Base-by-base conservation (phyloP, 192 early-diverging fungal genomes). In the Mortierella claussenii region DNA sequence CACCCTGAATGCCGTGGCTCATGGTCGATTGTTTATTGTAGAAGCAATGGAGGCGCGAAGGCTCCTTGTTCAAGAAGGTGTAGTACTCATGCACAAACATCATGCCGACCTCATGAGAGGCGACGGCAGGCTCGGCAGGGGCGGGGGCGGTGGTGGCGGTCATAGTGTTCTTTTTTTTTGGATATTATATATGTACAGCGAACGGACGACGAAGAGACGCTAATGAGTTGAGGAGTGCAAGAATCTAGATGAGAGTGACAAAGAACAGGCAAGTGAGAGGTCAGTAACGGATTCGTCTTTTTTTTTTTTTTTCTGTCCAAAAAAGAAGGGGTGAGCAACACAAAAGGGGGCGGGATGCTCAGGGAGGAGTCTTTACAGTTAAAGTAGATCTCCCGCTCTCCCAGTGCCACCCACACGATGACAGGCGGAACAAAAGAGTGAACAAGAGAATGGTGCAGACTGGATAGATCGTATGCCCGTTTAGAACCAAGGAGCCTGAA, bases 1-100 rank as follows among this genome's bases (percentile, higher is more conserved):
- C 90, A 30, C 94, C 94, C 83, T 97, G 95, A 37, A 83, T 79
- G 23, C 95, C 96, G 59, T 95, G 92, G 65, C 93, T 85, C 66
- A 90, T 91, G 28, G 81, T 86, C 12, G 95, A 96, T 62, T 93
- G 86, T 65, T 91, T 91, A 71, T 89, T 92, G 85, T 96, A 98
- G 81, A 96, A 97, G 65, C 81, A 86, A 83, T 96, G 91, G 24
- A 98, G 86, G 46, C 86, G 82, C 33, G 83, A 55, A 30, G 95
- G 95, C 17, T 93, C 88, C 65, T 89, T 90, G 86, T 94, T 94
- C 74, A 98, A 80, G 70, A 94, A 90, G 32, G 92, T 95, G 82
- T 98, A 98, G 80, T 96, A 98, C 74, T 97, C 90, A 73, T 92
- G 91, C 51, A 94, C 96, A 84, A 98, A 98, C 67, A 96, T 87